phyloP scores from a whole-genome alignment of 2,329 filamentous ascomycete genomes.

The Fusarium sororula region DNA sequence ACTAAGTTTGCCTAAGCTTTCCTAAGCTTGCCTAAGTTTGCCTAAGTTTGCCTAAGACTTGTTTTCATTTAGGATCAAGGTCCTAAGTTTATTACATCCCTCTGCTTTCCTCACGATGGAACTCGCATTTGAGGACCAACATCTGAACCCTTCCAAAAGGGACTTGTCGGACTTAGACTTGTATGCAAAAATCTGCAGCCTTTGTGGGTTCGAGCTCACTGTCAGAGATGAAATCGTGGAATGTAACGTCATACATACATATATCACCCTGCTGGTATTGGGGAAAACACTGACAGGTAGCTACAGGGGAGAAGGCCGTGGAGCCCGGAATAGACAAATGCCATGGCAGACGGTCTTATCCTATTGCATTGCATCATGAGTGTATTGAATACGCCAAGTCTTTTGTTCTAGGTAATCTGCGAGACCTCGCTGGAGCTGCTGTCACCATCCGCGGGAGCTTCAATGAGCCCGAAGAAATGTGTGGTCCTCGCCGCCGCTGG shows the following conservation, averaged over 20 bases:
- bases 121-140: background rate
- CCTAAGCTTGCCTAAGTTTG: too few species aligned
- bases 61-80: background rate
- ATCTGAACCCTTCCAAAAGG: background rate
- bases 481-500: background rate
- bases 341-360: fast-evolving
- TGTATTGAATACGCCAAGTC: background rate
- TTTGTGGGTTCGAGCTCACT: background rate
- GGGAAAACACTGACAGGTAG: fast-evolving
- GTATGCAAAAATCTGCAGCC: background rate
- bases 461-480: background rate
- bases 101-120: background rate
- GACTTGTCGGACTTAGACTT: background rate
- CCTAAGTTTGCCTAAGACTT: background rate
- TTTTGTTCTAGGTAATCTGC: background rate
- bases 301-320: background rate
- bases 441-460: background rate
- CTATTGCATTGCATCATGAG: background rate
- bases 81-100: too few species aligned
- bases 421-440: background rate
- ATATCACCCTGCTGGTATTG: background rate
- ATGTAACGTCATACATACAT: background rate
- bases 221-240: background rate
- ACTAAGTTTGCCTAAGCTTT: too few species aligned
- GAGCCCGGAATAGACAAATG: background rate